These are phyloP conservation scores for Podosphaera aphanis DNA, from an alignment of 2,329 filamentous ascomycete species.

Conservation along the genomic window DNA sequence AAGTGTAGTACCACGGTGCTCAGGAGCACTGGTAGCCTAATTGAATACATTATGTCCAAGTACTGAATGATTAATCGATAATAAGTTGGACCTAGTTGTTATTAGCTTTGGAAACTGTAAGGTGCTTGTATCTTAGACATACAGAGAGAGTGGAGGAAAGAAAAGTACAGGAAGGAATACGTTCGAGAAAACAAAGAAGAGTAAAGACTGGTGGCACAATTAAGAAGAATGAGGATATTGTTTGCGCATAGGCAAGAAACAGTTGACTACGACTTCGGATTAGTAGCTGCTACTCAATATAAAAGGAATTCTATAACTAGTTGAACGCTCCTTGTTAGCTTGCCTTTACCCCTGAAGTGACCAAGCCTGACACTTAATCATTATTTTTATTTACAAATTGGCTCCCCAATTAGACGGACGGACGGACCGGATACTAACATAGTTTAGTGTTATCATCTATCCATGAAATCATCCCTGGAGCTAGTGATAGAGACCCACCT, in stretches of 20 bases:
- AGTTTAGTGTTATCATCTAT: not conserved
- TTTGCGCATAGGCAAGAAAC: not conserved
- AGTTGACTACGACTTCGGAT: not conserved
- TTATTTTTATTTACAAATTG: not conserved
- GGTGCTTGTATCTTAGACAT: not conserved
- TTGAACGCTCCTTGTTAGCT: not conserved
- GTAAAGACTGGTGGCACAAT: not conserved
- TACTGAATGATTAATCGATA: not conserved
- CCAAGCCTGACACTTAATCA: not conserved
- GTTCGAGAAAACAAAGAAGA: not conserved
- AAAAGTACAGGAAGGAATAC: not conserved
- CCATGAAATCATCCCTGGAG: not conserved
- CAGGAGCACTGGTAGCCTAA: slow-evolving; percentile 21
- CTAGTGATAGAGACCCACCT: not conserved
- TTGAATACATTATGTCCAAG: slow-evolving; percentile 25
- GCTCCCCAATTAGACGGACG: not conserved
- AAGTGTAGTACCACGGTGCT: slow-evolving; percentile 27
- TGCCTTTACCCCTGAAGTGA: not conserved
- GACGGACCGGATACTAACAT: not conserved
- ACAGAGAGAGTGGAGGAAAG: not conserved
- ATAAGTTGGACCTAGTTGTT: not conserved
- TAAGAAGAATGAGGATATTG: not conserved
- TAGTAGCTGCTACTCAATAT: not conserved
- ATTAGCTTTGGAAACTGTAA: not conserved
- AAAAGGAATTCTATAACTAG: too few relatives aligned